Conservation (phyloP, 1,284 basidiomycete species). For the Sporisorium iseilematis-ciliati region DNA sequence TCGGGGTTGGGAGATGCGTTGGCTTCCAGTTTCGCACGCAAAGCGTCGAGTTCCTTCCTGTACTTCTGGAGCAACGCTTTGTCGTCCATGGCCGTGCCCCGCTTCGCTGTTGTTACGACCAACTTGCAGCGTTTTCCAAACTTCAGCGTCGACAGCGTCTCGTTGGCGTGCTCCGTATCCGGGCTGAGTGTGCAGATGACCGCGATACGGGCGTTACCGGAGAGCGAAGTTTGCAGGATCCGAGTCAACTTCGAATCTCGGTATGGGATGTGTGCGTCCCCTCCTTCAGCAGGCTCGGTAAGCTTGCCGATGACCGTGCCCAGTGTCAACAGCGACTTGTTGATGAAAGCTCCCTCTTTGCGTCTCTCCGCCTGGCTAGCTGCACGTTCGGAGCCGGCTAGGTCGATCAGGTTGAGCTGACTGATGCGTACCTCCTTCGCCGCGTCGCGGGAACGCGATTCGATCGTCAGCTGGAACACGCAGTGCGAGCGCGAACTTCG, state of each 20-base stretch:
- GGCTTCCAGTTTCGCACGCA: conserved; percentile 57
- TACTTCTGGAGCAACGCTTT: conserved; percentile 67
- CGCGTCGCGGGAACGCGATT: conserved; percentile 34
- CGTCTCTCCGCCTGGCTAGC: conserved; percentile 73
- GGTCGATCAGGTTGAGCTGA: conserved; percentile 73
- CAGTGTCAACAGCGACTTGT: conserved; percentile 71
- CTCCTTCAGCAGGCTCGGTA: conserved; percentile 68
- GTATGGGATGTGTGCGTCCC: conserved; percentile 73
- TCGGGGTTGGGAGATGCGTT: conserved; percentile 18
- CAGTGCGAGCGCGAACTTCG: conserved; percentile 93
- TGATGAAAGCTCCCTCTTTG: conserved; percentile 72
- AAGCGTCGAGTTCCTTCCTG: conserved; percentile 59
- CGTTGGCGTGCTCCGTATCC: conserved; percentile 72
- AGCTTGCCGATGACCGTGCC: conserved; percentile 75
- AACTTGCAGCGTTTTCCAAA: conserved; percentile 74
- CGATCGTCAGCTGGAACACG: conserved; percentile 73
- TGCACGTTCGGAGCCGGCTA: conserved; percentile 75
- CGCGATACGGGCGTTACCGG: conserved; percentile 74
- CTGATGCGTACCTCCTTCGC: conserved; percentile 62
- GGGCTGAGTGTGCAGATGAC: conserved; percentile 74
- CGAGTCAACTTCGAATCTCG: conserved; percentile 74
- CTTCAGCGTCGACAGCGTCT: conserved; percentile 74
- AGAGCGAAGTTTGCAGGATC: conserved; percentile 74
- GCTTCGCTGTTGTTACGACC: conserved; percentile 74
- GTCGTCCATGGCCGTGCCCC: conserved; percentile 72